Conservation (phyloP, 306 rosid genomes). For the Cyclanthera cordifolia region DNA sequence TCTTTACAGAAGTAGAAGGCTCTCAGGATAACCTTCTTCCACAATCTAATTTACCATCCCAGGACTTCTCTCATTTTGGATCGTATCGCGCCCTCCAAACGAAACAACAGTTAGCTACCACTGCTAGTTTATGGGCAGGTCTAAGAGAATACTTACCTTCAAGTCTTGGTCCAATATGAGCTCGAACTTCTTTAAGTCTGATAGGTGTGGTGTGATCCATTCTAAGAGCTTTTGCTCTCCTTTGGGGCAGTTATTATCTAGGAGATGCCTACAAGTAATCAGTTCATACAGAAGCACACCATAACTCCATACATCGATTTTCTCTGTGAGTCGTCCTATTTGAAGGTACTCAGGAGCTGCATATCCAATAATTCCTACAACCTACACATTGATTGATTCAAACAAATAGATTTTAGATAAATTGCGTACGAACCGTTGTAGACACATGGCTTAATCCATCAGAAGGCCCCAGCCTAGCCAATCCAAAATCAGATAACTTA, state of each 20-base stretch:
- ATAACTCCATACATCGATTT: constrained; percentile 51
- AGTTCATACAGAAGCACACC: constrained; percentile 53
- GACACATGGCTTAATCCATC: constrained; percentile 45
- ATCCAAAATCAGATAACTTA: constrained; percentile 47
- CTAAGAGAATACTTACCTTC: constrained; percentile 36
- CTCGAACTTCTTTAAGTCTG: constrained; percentile 30
- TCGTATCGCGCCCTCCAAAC: constrained; percentile 29
- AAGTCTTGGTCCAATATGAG: constrained; percentile 38
- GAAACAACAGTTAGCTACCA: constrained; percentile 45
- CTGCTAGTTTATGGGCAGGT: constrained; percentile 39
- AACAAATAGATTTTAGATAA: background rate
- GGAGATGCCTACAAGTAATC: constrained; percentile 46
- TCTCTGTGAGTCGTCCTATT: constrained; percentile 43
- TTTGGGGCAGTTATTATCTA: constrained; percentile 44
- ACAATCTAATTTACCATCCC: constrained; percentile 28
- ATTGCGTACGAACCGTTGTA: constrained; percentile 29
- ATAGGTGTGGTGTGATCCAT: constrained; percentile 41
- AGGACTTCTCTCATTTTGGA: constrained; percentile 46
- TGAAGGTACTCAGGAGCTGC: constrained; percentile 56
- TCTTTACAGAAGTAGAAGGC: constrained; percentile 16
- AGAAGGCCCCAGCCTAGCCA: constrained; percentile 48
- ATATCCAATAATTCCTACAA: constrained; percentile 51
- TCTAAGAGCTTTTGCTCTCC: constrained; percentile 42
- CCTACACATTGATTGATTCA: constrained; percentile 16
- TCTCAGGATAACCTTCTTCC: constrained; percentile 22